Evolutionary conservation across 106 monocot species (phyloP), one percentile per base, ranked within the genome.

Genomic region (Phalaenopsis aphrodite): DNA sequence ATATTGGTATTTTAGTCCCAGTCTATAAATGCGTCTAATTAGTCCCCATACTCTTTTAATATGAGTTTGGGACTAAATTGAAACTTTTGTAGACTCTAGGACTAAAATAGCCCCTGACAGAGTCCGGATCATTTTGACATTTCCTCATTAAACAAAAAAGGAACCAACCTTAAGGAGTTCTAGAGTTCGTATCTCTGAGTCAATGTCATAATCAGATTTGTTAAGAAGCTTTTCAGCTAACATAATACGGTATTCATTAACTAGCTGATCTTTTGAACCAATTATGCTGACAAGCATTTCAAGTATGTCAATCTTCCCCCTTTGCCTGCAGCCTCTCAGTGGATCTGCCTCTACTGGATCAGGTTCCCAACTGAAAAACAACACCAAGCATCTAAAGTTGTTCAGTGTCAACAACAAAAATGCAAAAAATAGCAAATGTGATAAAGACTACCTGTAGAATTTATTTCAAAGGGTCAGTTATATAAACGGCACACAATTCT

Each of bases 211-310:
- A 82, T 95, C 93, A 80, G 89, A 91, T 84, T 99, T 99, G 66
- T 90, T 99, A 42, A 99, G 83, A 85, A 99, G 93, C 79, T 90
- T 95, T 80, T 99, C 99, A 52, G 99, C 99, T 42, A 99, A 82
- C 94, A 95, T 99, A 61, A 95, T 88, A 81, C 99, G 89, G 56
- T 99, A 95, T 87, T 99, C 95, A 84, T 99, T 99, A n/a, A 99
- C 91, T 8, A 99, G 84, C 69, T 99, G 99, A 57, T 99, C 95
- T 78, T 99, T 99, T 17, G 99, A 99, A 73, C 99, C 99, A 88
- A 99, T 92, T 84, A 99, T 86, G 74, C 93, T 85, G 55, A 99
- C 93, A 78, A 99, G 89, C 90, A 95, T 90, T 81, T 86, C 99
- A 81, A 99, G 93, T 85, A 99, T 91, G 77, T 99, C 91, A 81